A percentile compares a stretch with the other conserved stretches of the same genome.
These are phyloP conservation scores for Ophiostoma australiae DNA, from an alignment of 2,329 filamentous ascomycete species.

Conservation along the genomic window DNA sequence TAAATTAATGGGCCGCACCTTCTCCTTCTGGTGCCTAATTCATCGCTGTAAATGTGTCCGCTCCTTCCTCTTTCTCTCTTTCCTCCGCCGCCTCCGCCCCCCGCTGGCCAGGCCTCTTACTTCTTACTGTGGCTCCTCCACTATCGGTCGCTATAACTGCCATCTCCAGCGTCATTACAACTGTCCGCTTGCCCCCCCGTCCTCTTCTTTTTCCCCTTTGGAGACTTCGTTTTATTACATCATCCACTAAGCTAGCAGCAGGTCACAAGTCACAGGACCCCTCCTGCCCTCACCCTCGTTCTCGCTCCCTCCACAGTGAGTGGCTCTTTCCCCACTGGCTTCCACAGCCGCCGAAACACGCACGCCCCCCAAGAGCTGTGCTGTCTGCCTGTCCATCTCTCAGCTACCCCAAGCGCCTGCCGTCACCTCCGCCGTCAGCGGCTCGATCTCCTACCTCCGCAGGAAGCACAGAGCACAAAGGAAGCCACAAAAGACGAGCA, in stretches of 20 bases:
- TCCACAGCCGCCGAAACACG: conserved; percentile 19
- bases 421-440: conserved; percentile 4
- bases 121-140: background rate
- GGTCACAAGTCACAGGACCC: conserved; percentile 18
- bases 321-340: conserved; percentile 19
- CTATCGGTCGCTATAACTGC: background rate
- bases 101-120: background rate
- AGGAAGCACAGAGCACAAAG: background rate
- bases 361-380: background rate
- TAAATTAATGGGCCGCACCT: background rate
- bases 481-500: background rate
- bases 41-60: conserved; percentile 1
- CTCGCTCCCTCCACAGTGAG: background rate
- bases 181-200: background rate
- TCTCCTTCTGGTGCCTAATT: background rate
- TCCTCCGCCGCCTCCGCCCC: conserved; percentile 1
- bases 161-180: background rate
- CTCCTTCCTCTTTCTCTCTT: background rate
- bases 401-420: background rate
- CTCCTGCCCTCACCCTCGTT: conserved; percentile 8
- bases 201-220: background rate
- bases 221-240: conserved; percentile 21
- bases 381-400: background rate
- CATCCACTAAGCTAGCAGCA: conserved; percentile 18
- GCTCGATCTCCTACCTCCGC: background rate